phyloP scores from a whole-genome alignment of 805 yeast genomes.

The Blastobotrys parvus region DNA sequence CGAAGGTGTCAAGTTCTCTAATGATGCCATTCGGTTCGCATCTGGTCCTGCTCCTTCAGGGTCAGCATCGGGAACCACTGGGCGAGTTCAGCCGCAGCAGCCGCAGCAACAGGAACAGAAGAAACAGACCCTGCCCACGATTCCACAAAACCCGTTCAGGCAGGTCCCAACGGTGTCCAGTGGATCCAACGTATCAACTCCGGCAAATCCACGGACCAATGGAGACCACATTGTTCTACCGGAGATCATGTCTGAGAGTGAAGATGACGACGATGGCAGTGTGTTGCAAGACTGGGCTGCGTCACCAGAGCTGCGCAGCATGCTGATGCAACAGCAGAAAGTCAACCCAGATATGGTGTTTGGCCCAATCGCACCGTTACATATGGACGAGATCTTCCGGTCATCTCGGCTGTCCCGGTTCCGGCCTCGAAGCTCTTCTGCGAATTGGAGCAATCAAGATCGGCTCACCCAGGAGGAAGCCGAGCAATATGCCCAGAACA shows the following conservation, averaged over 20 bases:
- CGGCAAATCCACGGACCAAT: constrained; percentile 1
- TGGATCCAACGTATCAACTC: not conserved
- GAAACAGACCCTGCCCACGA: no score
- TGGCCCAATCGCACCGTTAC: constrained; percentile 64
- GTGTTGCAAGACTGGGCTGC: constrained; percentile 54
- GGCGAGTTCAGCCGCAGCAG: not conserved
- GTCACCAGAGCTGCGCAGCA: constrained; percentile 44
- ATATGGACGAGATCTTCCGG: constrained; percentile 61
- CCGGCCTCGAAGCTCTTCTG: constrained; percentile 48
- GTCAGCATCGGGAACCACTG: constrained; percentile 1
- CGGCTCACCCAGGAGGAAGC: constrained; percentile 39
- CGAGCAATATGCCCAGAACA: constrained; percentile 38
- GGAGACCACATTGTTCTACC: constrained; percentile 15
- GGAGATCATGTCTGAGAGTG: constrained; percentile 35
- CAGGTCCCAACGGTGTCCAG: constrained; percentile 9
- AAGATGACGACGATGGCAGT: constrained; percentile 43
- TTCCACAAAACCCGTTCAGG: constrained; percentile 1
- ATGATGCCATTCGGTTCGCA: constrained; percentile 26
- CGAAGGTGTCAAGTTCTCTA: constrained; percentile 28
- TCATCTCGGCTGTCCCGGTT: constrained; percentile 36
- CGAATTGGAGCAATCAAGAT: constrained; percentile 42
- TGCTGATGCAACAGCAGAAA: constrained; percentile 38
- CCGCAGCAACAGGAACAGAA: constrained; percentile 1
- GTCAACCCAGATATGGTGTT: constrained; percentile 63
- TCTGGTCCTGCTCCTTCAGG: constrained; percentile 5